Percentiles rank a stretch among this genome's conserved stretches.
Evolutionary conservation across 345 rosid genomes (phyloP).

Genomic region (Ceriops zippeliana): DNA sequence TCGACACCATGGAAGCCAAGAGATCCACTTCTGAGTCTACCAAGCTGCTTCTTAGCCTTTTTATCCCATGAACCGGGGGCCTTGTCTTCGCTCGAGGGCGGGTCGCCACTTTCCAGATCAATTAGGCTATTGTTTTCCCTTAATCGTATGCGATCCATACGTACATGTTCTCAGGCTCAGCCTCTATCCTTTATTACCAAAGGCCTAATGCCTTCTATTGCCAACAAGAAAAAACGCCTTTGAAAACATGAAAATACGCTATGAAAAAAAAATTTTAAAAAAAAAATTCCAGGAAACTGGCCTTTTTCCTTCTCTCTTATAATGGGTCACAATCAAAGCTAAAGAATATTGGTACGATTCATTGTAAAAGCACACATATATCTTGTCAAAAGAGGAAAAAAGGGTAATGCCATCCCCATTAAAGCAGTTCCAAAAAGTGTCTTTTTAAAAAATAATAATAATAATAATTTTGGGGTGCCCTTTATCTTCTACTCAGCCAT

Average conservation of each 20-base stretch:
- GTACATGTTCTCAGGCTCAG: neutral
- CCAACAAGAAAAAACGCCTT: neutral
- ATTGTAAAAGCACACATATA: neutral
- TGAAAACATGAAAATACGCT: neutral
- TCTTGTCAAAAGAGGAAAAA: neutral
- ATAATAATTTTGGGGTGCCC: too few relatives aligned
- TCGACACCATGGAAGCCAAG: neutral
- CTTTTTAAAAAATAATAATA: too few relatives aligned
- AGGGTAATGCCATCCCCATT: neutral
- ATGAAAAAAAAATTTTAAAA: too few relatives aligned
- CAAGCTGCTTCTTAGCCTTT: conserved; percentile 8
- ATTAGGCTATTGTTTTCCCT: conserved; percentile 12
- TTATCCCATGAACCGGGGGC: neutral
- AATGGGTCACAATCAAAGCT: neutral
- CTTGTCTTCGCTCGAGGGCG: conserved; percentile 1
- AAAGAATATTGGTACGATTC: neutral
- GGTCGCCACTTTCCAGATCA: conserved; percentile 32
- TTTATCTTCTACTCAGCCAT: too few relatives aligned
- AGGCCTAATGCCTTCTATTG: neutral
- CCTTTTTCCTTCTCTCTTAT: neutral
- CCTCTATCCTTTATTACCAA: neutral
- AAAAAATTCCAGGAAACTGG: neutral
- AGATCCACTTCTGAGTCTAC: conserved; percentile 8
- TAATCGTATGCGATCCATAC: conserved; percentile 5
- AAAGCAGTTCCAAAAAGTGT: neutral